phyloP scores from a whole-genome alignment of 345 rosid genomes.

The Citrus maxima region DNA sequence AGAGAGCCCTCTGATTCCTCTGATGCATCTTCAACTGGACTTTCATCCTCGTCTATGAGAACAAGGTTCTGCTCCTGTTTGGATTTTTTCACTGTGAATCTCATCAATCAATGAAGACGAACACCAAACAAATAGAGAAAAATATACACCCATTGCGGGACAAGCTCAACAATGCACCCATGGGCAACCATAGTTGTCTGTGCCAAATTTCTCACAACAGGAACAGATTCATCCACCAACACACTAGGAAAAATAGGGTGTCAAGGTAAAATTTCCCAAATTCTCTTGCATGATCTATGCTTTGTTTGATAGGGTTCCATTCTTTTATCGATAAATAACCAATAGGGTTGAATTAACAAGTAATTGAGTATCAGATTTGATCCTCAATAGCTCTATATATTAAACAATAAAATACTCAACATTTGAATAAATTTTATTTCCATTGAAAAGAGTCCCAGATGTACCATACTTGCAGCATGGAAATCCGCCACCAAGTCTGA shows the following conservation, averaged over 20 bases:
- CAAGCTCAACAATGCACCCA: conserved; percentile 5
- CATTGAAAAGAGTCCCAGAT: background rate
- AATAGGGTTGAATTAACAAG: background rate
- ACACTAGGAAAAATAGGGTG: background rate
- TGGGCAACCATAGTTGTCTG: background rate
- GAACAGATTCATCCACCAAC: background rate
- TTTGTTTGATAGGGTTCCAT: background rate
- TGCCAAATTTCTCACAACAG: background rate
- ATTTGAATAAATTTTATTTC: background rate
- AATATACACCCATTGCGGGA: background rate
- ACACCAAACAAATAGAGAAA: background rate
- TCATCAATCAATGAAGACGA: conserved; percentile 7
- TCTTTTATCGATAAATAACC: background rate
- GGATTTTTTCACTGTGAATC: conserved; percentile 10
- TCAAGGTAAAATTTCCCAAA: background rate
- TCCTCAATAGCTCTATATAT: background rate
- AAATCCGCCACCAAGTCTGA: background rate
- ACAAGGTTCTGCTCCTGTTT: conserved; percentile 52
- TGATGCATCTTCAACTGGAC: conserved; percentile 28
- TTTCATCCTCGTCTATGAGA: conserved; percentile 62
- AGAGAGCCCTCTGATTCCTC: conserved; percentile 45
- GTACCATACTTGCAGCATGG: background rate
- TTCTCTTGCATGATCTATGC: background rate
- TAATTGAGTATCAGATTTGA: background rate
- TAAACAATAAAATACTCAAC: background rate